Evolutionary conservation across 345 rosid species (phyloP).

Genomic region (Kandelia obovata): DNA sequence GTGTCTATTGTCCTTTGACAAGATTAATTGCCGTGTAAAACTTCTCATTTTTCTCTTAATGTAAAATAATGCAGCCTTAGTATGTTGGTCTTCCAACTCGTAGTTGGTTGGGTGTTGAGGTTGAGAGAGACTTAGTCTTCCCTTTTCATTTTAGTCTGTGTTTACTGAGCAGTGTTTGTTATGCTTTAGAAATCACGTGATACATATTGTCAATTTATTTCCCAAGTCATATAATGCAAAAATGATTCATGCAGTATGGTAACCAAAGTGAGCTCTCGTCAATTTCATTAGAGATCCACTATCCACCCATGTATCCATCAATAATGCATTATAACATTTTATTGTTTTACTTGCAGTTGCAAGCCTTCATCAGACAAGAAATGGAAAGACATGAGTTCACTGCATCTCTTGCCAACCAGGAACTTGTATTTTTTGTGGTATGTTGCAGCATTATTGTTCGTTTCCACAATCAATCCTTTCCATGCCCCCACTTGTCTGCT

Average conservation of each 20-base stretch:
- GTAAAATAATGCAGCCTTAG: neutral
- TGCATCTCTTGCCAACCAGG: slow-evolving; percentile 52
- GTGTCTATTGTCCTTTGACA: neutral
- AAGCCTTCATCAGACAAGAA: slow-evolving; percentile 55
- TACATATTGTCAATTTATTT: neutral
- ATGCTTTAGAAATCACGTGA: neutral
- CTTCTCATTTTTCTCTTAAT: neutral
- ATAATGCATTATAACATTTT: neutral
- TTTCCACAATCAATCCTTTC: neutral
- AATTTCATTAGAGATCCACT: neutral
- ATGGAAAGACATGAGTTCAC: slow-evolving; percentile 62
- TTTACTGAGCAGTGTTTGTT: neutral
- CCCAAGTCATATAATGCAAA: neutral
- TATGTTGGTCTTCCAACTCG: neutral
- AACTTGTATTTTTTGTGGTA: slow-evolving; percentile 78
- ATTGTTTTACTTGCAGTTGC: slow-evolving; percentile 42
- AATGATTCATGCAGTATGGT: neutral
- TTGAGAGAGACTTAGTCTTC: neutral
- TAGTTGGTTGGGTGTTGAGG: neutral
- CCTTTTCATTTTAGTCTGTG: neutral
- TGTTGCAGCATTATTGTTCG: neutral
- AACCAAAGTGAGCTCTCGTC: neutral
- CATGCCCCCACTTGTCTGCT: neutral
- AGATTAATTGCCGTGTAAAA: neutral
- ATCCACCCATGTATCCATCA: neutral